Base-by-base conservation (phyloP, 441 rosid species). In the Caryocar brasiliense region DNA sequence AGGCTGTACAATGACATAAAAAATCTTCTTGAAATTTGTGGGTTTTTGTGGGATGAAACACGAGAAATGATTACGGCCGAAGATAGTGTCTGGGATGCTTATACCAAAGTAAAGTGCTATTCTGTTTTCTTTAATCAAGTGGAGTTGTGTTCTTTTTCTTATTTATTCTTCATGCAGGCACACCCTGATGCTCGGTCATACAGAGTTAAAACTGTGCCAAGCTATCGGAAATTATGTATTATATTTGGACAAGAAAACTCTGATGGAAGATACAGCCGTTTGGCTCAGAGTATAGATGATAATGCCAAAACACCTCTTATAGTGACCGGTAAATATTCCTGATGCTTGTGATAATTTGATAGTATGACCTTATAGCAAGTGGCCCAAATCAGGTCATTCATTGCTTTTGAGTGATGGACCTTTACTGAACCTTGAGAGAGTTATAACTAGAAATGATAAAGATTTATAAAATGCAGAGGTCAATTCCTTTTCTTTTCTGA, bases 111-210 rank as follows among this genome's bases (percentile, higher is more conserved):
- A 52, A 54, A 66, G 30, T 29, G 19, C 49, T 41, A 45, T 50
- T 39, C 15, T 47, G 18, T 54, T 13, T 30, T 46, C 25, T 58
- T 40, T 15, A 35, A 37, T 32, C 13, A 39, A 48, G 27, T 58
- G n/a, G n/a, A n/a, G n/a, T 20, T 20, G 40, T 63, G 30, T 37
- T 28, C 24, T 40, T 37, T 42, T 58, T 52, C 65, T 70, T 42
- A 69, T 48, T 15, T 40, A 40, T 43, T 18, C 37, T 44, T 9
- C 51, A 52, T 64, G 67, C 77, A 89, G 95, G 85, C 59, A 63
- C 91, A 82, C 70, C 94, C 95, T 56, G 91, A 82, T 75, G 86
- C 89, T 67, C 73, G 95, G 65, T 67, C 91, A 32, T 83, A 74
- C 62, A 80, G 94, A 70, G 89, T 90, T 46, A 90, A 79, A 77